Base-by-base conservation (phyloP, 768 basidiomycete genomes). In the Steccherinum ochraceum region DNA sequence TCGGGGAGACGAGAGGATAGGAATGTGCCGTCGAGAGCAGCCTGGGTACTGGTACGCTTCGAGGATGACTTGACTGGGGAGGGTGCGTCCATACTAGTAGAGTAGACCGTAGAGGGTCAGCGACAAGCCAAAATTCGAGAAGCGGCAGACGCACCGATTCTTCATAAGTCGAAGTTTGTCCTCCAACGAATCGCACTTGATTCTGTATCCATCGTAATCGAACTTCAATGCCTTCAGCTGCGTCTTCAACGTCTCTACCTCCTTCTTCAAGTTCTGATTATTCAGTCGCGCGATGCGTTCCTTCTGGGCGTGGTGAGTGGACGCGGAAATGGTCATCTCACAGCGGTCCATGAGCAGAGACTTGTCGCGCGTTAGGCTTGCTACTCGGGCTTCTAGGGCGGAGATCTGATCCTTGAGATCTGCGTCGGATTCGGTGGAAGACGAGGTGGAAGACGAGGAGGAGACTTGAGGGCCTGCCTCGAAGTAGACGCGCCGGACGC, bases 401-500 rank as follows among this genome's bases (percentile, higher is more conserved):
- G 65, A 61, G 11, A 76, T 62, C 48, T 73, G 67, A 19, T 63
- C 66, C 39, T 69, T 52, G 54, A 62, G 57, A 7, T 54, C 50
- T 23, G 24, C 51, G 5, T 18, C 25, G 12, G 52, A 27, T 26
- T 51, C 25, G 18, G 40, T 12, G 53, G 3, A 69, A 55, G 23
- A 46, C 56, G 20, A 57, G 56, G 40, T 58, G 47, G 19, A 52
- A 55, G n/a, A 63, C 45, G 20, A 57, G 18, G 41, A 43, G 41
- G 41, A 7, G 16, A 10, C 18, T 19, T 43, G n/a, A 43, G 45
- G 46, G 7, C 30, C 30, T 7, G 30, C 30, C 30, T 35, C 30
- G 48, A 78, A 53, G 57, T 75, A 80, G n/a, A 81, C 67, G 53
- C 77, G 74, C 51, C 78, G 72, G 13, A 80, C 63, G 45, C 67